Percentiles rank a stretch among this genome's conserved stretches.
Evolutionary conservation across 805 yeast genomes (phyloP).

Genomic region (Yarrowia osloensis): DNA sequence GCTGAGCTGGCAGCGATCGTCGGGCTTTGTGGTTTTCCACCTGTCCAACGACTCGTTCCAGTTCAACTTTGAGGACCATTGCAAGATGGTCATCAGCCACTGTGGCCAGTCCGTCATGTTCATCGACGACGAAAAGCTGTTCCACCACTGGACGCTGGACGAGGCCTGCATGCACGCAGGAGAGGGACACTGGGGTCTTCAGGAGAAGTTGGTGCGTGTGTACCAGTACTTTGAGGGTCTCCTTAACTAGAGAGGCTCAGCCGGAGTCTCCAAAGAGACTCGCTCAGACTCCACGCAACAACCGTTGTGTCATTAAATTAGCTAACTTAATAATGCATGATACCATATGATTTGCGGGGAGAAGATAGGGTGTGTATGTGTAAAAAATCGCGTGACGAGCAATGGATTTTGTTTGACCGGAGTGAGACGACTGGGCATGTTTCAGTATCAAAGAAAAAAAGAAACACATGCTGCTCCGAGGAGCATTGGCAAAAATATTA

Average conservation of each 20-base stretch:
- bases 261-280: too few relatives aligned
- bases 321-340: conserved; percentile 30
- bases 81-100: conserved; percentile 77
- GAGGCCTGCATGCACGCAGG: conserved; percentile 13
- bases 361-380: background rate
- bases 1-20: conserved; percentile 78
- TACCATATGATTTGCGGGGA: background rate
- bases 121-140: conserved; percentile 48
- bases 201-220: conserved; percentile 28
- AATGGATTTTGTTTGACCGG: background rate
- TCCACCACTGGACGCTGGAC: conserved; percentile 34
- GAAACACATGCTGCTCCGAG: background rate
- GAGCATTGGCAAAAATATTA: background rate
- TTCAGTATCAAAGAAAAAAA: background rate
- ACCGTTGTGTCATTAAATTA: conserved; percentile 4
- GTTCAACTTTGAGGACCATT: conserved; percentile 94
- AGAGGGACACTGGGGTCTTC: conserved; percentile 17
- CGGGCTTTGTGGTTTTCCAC: conserved; percentile 85
- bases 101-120: conserved; percentile 77
- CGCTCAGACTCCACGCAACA: conserved; percentile 9
- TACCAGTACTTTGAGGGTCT: conserved; percentile 26
- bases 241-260: background rate
- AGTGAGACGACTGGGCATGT: too few relatives aligned
- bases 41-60: conserved; percentile 90
- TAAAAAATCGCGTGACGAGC: background rate